phyloP scores from a whole-genome alignment of 768 basidiomycete genomes.

The Melanogaster broomeanus region DNA sequence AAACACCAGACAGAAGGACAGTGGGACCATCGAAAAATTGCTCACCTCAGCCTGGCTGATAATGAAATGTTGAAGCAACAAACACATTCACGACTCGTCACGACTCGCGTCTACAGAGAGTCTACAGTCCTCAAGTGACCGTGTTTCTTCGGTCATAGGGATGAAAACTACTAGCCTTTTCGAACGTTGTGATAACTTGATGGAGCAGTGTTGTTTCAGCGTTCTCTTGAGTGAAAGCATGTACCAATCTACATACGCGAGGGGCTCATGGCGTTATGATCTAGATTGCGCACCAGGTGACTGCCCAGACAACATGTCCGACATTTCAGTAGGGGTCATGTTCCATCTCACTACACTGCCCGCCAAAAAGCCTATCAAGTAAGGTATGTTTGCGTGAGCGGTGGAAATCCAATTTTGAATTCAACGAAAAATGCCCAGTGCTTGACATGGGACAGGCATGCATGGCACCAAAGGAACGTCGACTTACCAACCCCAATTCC shows the following conservation, averaged over 20 bases:
- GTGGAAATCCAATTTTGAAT: not conserved
- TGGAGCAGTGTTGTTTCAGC: not conserved
- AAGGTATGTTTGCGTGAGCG: no score
- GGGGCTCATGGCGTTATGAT: not conserved
- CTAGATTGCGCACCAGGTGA: slow-evolving; percentile 2
- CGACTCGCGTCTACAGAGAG: no score
- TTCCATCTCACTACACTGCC: slow-evolving; percentile 32
- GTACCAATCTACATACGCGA: slow-evolving; percentile 1
- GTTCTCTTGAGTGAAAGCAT: not conserved
- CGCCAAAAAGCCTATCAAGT: slow-evolving; percentile 25
- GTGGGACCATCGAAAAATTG: no score
- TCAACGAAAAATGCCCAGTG: not conserved
- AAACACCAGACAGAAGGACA: no score
- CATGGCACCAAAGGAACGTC: not conserved
- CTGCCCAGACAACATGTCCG: slow-evolving; percentile 14
- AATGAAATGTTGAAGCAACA: no score
- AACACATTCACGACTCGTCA: no score
- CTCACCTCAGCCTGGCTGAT: no score
- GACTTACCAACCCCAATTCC: slow-evolving; percentile 62
- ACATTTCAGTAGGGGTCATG: slow-evolving; percentile 27
- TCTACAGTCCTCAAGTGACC: no score
- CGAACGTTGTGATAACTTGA: not conserved
- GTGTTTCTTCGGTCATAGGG: no score
- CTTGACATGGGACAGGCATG: not conserved
- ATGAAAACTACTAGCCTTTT: no score